Evolutionary conservation across 805 yeast species (phyloP), one percentile per base, ranked within the genome.

Genomic region (Yamadazyma laniorum): DNA sequence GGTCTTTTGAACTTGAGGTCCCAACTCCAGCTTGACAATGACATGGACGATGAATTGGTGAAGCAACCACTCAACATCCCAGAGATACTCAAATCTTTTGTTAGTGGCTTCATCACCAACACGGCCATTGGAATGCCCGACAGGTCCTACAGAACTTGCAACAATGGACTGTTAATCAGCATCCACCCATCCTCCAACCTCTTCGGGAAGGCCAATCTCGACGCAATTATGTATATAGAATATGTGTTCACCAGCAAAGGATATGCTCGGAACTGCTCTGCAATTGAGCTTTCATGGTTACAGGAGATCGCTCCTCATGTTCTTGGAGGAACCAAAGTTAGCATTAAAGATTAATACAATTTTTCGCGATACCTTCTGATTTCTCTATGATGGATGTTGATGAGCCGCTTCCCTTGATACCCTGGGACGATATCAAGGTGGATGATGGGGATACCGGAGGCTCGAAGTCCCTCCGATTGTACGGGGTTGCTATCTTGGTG

Each of bases 41-140:
- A 47, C 0, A 58, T 50, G 6, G 58, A 54, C 5, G 58, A 48
- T 1, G 52, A 42, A 5, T 45, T 39, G 2, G 33, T 16, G 18
- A 51, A 50, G 39, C 40, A 61, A 13, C 45, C 73, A 29, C 43
- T 78, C 29, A 82, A 82, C 46, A 71, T 77, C 22, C 73, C 81
- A 13, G 52, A 65, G 3, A 71, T 91, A 6, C 65, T 91, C 39
- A 85, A 86, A 56, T 77, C 95, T 18, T 93, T 93, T 59, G 63
- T 93, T 27, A 70, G 72, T 26, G 99, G 99, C 0, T 91, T 74
- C 51, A 74, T 87, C n/a, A 74, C 82, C 33, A 90, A 91, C 58
- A 82, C 96, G 0, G 99, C 99, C 0, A 77, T 93, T 14, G 95
- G 96, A 8, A 78, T 86, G 79, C 96, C 98, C 0, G 98, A 93